A percentile compares a stretch with the other conserved stretches of the same genome.
These are phyloP conservation scores for Pterocarpus macrocarpus DNA, from an alignment of 306 rosid species.

Conservation along the genomic window DNA sequence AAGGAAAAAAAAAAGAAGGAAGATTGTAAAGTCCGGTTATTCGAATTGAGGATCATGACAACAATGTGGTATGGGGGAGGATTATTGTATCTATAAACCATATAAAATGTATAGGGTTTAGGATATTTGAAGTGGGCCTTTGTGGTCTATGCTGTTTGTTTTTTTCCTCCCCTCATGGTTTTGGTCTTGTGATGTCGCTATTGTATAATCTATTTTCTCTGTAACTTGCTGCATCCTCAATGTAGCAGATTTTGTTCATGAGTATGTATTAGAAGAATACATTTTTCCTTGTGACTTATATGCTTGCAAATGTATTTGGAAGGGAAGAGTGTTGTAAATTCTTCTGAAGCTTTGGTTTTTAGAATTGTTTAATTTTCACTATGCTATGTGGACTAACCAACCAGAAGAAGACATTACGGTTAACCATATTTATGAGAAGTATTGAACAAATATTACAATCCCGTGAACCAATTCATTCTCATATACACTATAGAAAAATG, in stretches of 20 bases:
- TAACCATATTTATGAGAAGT: background rate
- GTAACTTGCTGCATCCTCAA: conserved; percentile 49
- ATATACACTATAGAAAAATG: background rate
- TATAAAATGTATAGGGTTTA: conserved; percentile 58
- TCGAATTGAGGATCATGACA: conserved; percentile 28
- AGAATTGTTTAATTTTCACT: background rate
- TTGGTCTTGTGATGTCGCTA: conserved; percentile 43
- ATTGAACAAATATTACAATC: background rate
- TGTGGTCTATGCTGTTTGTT: conserved; percentile 43
- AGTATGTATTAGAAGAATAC: background rate
- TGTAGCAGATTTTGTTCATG: conserved; percentile 47
- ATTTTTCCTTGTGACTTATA: background rate
- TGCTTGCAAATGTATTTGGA: conserved; percentile 30
- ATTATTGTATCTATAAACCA: conserved; percentile 57
- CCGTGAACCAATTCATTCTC: background rate
- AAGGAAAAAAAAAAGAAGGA: background rate
- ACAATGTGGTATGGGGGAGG: conserved; percentile 43
- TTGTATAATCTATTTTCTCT: conserved; percentile 53
- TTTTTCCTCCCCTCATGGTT: background rate
- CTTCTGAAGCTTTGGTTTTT: background rate
- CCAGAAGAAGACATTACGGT: background rate
- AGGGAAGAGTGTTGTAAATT: conserved; percentile 4
- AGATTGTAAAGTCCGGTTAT: conserved; percentile 14
- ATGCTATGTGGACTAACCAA: background rate
- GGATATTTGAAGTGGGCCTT: conserved; percentile 51